A percentile compares a stretch with the other conserved stretches of the same genome.
Evolutionary conservation across 345 rosid species (phyloP).

Genomic region (Trapa bicornis): DNA sequence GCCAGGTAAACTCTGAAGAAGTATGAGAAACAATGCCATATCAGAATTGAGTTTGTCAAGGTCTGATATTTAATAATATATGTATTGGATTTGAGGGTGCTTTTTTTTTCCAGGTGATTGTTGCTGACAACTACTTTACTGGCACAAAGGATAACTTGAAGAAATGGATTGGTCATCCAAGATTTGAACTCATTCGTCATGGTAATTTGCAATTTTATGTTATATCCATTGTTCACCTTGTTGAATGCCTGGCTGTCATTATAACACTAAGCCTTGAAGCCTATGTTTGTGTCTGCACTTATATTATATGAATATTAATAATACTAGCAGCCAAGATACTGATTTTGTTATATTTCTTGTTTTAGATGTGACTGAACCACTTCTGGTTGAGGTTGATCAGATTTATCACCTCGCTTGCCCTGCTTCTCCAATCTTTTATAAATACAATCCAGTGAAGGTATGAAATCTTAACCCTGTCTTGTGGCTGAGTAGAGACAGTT

Average conservation of each 20-base stretch:
- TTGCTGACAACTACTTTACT: slow-evolving; percentile 82
- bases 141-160: slow-evolving; percentile 82
- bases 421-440: slow-evolving; percentile 94
- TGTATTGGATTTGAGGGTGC: background rate
- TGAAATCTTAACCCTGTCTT: background rate
- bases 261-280: background rate
- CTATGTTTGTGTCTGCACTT: background rate
- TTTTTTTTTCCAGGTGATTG: slow-evolving; percentile 43
- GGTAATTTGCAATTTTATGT: slow-evolving; percentile 25
- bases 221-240: background rate
- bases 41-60: background rate
- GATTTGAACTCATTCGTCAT: slow-evolving; percentile 94
- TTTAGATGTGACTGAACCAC: slow-evolving; percentile 81
- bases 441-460: slow-evolving; percentile 94
- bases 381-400: slow-evolving; percentile 78
- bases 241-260: background rate
- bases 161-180: slow-evolving; percentile 94
- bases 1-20: too few relatives aligned
- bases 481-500: background rate
- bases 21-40: too few relatives aligned
- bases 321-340: background rate
- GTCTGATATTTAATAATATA: background rate
- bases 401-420: slow-evolving; percentile 97
- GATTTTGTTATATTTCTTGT: background rate
- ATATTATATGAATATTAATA: background rate